Percentiles rank a stretch among this genome's conserved stretches.
Evolutionary conservation across 1,284 basidiomycete species (phyloP).

Genomic region (Ustilago tritici): DNA sequence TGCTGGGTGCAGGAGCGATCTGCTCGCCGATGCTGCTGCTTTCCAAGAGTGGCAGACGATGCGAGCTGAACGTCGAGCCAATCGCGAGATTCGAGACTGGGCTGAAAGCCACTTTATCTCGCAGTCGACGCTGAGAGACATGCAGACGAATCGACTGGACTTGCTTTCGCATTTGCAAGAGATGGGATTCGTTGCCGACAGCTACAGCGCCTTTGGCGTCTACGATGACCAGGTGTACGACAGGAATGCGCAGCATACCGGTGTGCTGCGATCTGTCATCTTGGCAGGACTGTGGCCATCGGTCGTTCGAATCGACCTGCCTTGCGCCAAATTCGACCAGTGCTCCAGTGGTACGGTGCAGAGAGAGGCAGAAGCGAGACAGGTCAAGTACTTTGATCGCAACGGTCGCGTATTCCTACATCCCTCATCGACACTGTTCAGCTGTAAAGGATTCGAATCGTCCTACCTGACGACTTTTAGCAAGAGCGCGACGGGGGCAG

Average conservation of each 20-base stretch:
- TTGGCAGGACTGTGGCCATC: constrained; percentile 71
- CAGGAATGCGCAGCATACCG: constrained; percentile 45
- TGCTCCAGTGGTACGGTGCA: constrained; percentile 62
- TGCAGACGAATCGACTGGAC: constrained; percentile 82
- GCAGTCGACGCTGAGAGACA: constrained; percentile 80
- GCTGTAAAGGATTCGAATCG: constrained; percentile 77
- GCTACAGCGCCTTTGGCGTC: constrained; percentile 54
- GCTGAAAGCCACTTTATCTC: constrained; percentile 92
- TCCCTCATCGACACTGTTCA: constrained; percentile 85
- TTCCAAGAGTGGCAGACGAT: constrained; percentile 78
- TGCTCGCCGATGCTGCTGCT: constrained; percentile 83
- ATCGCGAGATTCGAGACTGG: constrained; percentile 75
- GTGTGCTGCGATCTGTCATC: constrained; percentile 59
- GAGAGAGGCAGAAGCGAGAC: constrained; percentile 57
- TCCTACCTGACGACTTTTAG: constrained; percentile 86
- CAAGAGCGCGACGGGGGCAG: constrained; percentile 77
- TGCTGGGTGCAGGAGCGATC: constrained; percentile 81
- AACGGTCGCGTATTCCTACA: constrained; percentile 81
- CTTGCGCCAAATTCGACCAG: constrained; percentile 61
- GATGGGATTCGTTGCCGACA: constrained; percentile 77
- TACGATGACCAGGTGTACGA: constrained; percentile 69
- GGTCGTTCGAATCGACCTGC: constrained; percentile 71
- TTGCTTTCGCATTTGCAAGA: constrained; percentile 80
- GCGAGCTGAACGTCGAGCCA: constrained; percentile 73
- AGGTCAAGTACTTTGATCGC: constrained; percentile 63